These are phyloP conservation scores for Suillus fuscotomentosus DNA, from an alignment of 768 basidiomycete genomes.

Conservation along the genomic window DNA sequence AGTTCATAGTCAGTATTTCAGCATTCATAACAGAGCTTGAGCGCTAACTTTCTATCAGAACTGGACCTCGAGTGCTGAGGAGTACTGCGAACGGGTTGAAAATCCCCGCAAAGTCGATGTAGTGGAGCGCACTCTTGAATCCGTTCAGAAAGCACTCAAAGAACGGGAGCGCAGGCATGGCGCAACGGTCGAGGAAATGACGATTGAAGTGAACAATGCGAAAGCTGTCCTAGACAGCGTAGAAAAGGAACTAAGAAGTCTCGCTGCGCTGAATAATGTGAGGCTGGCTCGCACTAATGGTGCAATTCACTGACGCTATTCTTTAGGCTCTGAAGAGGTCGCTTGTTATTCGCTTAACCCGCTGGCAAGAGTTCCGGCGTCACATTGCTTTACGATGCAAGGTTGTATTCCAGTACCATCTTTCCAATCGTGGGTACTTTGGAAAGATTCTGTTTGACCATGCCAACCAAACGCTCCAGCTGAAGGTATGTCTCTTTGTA, in stretches of 20 bases:
- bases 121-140: slow-evolving; percentile 61
- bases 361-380: slow-evolving; percentile 86
- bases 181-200: slow-evolving; percentile 75
- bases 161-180: slow-evolving; percentile 77
- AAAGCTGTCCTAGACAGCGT: slow-evolving; percentile 58
- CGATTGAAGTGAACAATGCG: slow-evolving; percentile 65
- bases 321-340: slow-evolving; percentile 66
- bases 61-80: slow-evolving; percentile 63
- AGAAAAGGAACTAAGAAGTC: slow-evolving; percentile 59
- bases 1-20: slow-evolving; percentile 52
- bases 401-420: slow-evolving; percentile 76
- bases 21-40: background rate
- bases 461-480: slow-evolving; percentile 51
- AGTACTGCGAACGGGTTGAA: slow-evolving; percentile 57
- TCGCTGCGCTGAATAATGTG: slow-evolving; percentile 67
- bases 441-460: slow-evolving; percentile 92
- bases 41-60: slow-evolving; percentile 34
- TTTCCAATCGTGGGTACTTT: slow-evolving; percentile 84
- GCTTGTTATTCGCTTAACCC: slow-evolving; percentile 58
- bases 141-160: slow-evolving; percentile 61
- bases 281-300: slow-evolving; percentile 4
- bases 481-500: slow-evolving; percentile 48
- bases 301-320: slow-evolving; percentile 6
- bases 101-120: slow-evolving; percentile 56
- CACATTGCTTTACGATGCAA: slow-evolving; percentile 90